Evolutionary conservation across 495 filamentous ascomycete species (phyloP), one percentile per base, ranked within the genome.

Genomic region (Xylaria acuta): DNA sequence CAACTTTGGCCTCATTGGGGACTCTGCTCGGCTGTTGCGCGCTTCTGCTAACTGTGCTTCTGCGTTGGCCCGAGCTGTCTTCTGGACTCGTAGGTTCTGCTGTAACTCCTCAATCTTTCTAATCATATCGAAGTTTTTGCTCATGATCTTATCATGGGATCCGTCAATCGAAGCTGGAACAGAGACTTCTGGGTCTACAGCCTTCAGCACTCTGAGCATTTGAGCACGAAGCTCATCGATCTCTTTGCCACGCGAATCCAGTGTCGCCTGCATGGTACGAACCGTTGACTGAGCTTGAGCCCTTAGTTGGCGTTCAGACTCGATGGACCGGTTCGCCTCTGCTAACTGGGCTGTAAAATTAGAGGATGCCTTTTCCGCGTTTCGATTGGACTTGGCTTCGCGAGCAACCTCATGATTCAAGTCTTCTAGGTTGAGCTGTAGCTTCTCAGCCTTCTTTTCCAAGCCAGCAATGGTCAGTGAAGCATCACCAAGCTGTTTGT

Each of bases 361-460:
- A 1, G 95, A 97, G n/a, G 94, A 92, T 16, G 89, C 88, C 75
- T 97, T 96, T 81, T 99, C 96, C 20, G 96, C 96, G 79, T 91
- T 94, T 20, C 96, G 91, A 73, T 90, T 97, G 49, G 90, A 90
- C 82, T 98, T 96, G 75, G 96, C 95, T 80, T 98, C 96, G 18
- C 94, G 86, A 34, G 90, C 92, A 47, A 98, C 88, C 80, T 98
- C 95, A 79, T 99, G 96, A 75, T 95, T 97, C 34, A 98, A 85
- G 80, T 99, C 96, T 76, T 99, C 96, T 18, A 98, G 80, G 75
- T 86, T 94, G 64, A 99, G 85, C 27, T 94, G 88, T 43, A 98
- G 83, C 82, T 98, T 98, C 82, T 98, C 96, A 70, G 97, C 94
- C 79, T 97, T 94, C 84, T 98, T 98, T 81, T 98, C 95, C 36